These are phyloP conservation scores for Mortierella sp. DNA, from an alignment of 371 early-diverging fungal species.

Conservation along the genomic window DNA sequence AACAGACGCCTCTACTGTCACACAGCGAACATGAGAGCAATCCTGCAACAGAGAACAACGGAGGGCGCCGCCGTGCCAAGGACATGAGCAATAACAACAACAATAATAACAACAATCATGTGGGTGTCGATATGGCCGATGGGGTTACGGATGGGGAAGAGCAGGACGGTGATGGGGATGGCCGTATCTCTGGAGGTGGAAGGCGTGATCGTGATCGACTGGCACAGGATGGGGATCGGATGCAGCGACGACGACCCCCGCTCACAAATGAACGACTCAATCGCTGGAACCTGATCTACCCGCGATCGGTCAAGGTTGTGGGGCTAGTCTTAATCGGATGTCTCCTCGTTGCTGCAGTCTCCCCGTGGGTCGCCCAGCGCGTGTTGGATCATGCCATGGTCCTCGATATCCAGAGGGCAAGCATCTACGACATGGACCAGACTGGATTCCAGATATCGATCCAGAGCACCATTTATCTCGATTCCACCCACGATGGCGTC, in stretches of 20 bases:
- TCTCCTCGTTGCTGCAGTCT: conserved; percentile 15
- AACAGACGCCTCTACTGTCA: conserved; percentile 26
- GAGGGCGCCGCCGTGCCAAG: background rate
- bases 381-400: conserved; percentile 45
- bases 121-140: conserved; percentile 6
- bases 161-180: background rate
- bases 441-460: conserved; percentile 47
- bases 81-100: background rate
- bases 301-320: conserved; percentile 11
- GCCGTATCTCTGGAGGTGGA: background rate
- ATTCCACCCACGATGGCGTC: conserved; percentile 39
- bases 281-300: conserved; percentile 25
- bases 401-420: conserved; percentile 39
- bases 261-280: conserved; percentile 9
- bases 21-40: background rate
- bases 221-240: background rate
- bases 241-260: conserved; percentile 1
- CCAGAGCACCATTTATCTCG: conserved; percentile 29
- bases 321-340: conserved; percentile 18
- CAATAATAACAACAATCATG: conserved; percentile 10
- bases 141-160: background rate
- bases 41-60: background rate
- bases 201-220: background rate
- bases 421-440: conserved; percentile 44
- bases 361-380: conserved; percentile 40